Conservation (phyloP, 345 rosid genomes). For the Gossypium rotundifolium region DNA sequence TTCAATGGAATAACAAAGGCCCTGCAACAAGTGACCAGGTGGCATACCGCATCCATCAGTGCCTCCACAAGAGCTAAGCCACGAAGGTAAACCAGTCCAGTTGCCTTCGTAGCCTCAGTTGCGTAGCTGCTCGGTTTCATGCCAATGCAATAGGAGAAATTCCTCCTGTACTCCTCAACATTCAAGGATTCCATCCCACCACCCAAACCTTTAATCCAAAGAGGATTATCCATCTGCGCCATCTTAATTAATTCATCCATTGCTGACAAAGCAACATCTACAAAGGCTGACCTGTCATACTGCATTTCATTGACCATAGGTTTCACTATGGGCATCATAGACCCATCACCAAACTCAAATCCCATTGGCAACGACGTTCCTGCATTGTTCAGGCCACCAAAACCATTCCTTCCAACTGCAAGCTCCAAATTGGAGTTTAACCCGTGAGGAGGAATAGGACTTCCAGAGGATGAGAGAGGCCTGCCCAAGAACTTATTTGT, state of each 20-base stretch:
- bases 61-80: slow-evolving; percentile 55
- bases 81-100: slow-evolving; percentile 43
- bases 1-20: neutral
- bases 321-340: slow-evolving; percentile 17
- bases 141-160: slow-evolving; percentile 30
- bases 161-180: slow-evolving; percentile 46
- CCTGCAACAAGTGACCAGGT: neutral
- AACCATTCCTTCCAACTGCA: slow-evolving; percentile 34
- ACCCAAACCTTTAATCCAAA: slow-evolving; percentile 49
- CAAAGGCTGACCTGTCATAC: slow-evolving; percentile 30
- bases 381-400: slow-evolving; percentile 9
- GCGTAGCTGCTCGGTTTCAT: slow-evolving; percentile 29
- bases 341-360: slow-evolving; percentile 24
- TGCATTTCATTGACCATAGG: slow-evolving; percentile 17
- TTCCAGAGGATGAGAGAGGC: slow-evolving; percentile 29
- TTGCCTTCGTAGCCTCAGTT: slow-evolving; percentile 53
- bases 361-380: slow-evolving; percentile 25
- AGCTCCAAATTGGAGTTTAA: slow-evolving; percentile 29
- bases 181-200: slow-evolving; percentile 43
- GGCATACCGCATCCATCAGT: slow-evolving; percentile 67
- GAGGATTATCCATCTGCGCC: slow-evolving; percentile 39
- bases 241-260: slow-evolving; percentile 57
- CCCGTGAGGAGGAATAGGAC: slow-evolving; percentile 27
- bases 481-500: slow-evolving; percentile 57
- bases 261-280: slow-evolving; percentile 49